These are phyloP conservation scores for Papiliotrema nemorosa DNA, from an alignment of 1,284 basidiomycete species.

Conservation along the genomic window DNA sequence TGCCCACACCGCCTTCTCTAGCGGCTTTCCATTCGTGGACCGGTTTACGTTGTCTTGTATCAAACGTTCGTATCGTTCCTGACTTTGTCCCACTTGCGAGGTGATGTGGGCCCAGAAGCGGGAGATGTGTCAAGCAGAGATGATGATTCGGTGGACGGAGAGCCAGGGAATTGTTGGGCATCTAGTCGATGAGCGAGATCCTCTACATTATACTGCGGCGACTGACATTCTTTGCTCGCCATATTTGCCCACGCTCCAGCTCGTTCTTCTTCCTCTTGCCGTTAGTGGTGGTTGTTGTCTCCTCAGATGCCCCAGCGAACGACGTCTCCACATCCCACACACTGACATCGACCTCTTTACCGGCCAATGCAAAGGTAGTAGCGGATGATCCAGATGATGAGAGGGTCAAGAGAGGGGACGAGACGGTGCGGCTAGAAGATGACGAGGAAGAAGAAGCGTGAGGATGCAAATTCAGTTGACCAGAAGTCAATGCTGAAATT, in stretches of 20 bases:
- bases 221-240: slow-evolving; percentile 49
- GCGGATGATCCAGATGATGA: slow-evolving; percentile 55
- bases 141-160: slow-evolving; percentile 75
- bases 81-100: slow-evolving; percentile 70
- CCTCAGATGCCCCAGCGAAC: slow-evolving; percentile 49
- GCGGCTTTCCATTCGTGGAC: slow-evolving; percentile 45
- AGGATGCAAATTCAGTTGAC: slow-evolving; percentile 28
- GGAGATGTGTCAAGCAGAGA: slow-evolving; percentile 53
- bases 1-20: slow-evolving; percentile 60
- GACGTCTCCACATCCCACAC: slow-evolving; percentile 73
- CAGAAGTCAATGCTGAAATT: slow-evolving; percentile 42
- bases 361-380: slow-evolving; percentile 70
- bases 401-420: slow-evolving; percentile 39
- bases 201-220: background rate
- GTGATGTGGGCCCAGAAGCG: slow-evolving; percentile 52
- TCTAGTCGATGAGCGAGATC: slow-evolving; percentile 47
- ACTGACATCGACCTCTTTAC: slow-evolving; percentile 82
- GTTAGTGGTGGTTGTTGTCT: slow-evolving; percentile 1
- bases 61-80: slow-evolving; percentile 74
- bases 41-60: slow-evolving; percentile 70
- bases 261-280: slow-evolving; percentile 66
- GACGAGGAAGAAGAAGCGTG: background rate
- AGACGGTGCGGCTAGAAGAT: slow-evolving; percentile 19
- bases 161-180: slow-evolving; percentile 70
- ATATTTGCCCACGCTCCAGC: slow-evolving; percentile 60